Base-by-base conservation (phyloP, 1,284 basidiomycete genomes). In the Erythrobasidium hasegawianum region DNA sequence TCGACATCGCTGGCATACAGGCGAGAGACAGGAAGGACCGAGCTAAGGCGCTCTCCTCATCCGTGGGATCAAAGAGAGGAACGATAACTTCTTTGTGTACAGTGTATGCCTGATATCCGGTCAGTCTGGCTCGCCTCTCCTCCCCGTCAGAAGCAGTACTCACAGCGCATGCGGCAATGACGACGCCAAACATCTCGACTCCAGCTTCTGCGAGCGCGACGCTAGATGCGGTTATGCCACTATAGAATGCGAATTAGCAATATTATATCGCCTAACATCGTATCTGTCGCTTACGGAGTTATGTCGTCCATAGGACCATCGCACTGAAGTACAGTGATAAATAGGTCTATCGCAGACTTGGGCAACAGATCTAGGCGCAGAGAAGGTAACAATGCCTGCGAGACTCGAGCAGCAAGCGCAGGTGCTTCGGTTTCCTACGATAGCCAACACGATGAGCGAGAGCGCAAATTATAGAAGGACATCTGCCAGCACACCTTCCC, bases 341-440 rank as follows among this genome's bases (percentile, higher is more conserved):
- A 94, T 29, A 97, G 81, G 78, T 98, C 96, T 72, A 98, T 86
- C 8, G 87, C 87, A 0, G 92, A 89, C 78, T 98, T 99, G 8
- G 96, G 95, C 3, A 97, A 82, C 2, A 92, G 81, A 72, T 97
- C 92, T 18, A 97, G 81, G 43, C 90, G 85, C 5, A 98, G 83
- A 0, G 93, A 85, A 0, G 96, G 87, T 0, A 87, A 78, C 14
- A 99, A 81, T 1, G 94, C 87, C 78, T 96, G 91, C 60, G 91
- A 86, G 27, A 99, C 85, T 11, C 89, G 84, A 22, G 86, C 81
- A 0, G 90, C 87, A 33, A 97, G 80, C 1, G 88, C 85, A 26
- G 90, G 83, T 69, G 95, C 90, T 79, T 99, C 96, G 14, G 90
- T 90, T 75, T 97, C 93, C 94, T 97, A 72, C 58, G 53, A n/a